Percentiles rank a stretch among this genome's conserved stretches.
These are phyloP conservation scores for Xylariomycetidae sp. DNA, from an alignment of 2,329 filamentous ascomycete genomes.

Conservation along the genomic window DNA sequence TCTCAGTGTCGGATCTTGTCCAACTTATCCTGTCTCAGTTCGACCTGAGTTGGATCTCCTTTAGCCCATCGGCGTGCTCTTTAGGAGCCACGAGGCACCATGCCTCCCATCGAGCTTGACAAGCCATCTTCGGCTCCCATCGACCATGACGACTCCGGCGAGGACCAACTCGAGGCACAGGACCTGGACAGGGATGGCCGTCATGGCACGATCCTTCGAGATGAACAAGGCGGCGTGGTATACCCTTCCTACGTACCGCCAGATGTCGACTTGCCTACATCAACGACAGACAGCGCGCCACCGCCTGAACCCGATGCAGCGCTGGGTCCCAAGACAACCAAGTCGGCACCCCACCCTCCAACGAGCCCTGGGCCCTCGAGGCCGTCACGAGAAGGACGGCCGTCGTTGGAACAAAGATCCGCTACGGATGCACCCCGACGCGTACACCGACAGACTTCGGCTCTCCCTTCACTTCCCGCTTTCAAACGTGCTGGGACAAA, in stretches of 20 bases:
- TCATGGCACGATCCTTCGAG: slow-evolving; percentile 12
- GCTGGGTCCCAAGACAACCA: slow-evolving; percentile 9
- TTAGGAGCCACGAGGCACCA: no score
- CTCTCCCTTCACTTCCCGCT: slow-evolving; percentile 8
- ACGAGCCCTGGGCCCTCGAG: neutral
- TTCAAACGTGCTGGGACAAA: slow-evolving; percentile 20
- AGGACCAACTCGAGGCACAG: slow-evolving; percentile 10
- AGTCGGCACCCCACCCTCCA: slow-evolving; percentile 9
- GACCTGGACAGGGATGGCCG: slow-evolving; percentile 9
- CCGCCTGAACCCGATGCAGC: slow-evolving; percentile 2
- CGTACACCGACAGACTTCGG: slow-evolving; percentile 6
- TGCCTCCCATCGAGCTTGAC: slow-evolving; percentile 23
- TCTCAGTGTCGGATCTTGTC: no score
- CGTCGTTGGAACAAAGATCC: slow-evolving; percentile 12
- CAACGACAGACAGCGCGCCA: slow-evolving; percentile 6
- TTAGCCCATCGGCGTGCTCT: no score
- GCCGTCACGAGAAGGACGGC: slow-evolving; percentile 7
- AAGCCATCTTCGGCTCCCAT: slow-evolving; percentile 22
- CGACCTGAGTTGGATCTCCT: no score
- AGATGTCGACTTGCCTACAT: slow-evolving; percentile 14
- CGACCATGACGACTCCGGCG: slow-evolving; percentile 8
- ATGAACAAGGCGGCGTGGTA: slow-evolving; percentile 16
- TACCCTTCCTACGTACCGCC: slow-evolving; percentile 22
- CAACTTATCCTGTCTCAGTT: no score
- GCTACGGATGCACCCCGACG: slow-evolving; percentile 15